Base-by-base conservation (phyloP, 345 rosid genomes). In the Euphorbia pulcherrima region DNA sequence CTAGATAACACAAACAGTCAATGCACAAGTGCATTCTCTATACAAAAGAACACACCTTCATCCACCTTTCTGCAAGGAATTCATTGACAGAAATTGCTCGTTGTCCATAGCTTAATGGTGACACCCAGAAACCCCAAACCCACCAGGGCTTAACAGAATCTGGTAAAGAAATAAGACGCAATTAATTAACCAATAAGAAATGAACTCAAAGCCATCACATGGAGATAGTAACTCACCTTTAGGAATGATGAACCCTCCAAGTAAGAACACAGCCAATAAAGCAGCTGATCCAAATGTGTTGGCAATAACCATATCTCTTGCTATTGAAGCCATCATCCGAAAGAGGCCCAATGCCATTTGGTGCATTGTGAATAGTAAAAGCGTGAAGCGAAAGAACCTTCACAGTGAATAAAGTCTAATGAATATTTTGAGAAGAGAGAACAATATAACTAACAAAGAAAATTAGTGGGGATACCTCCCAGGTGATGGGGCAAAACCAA, bases 311-410 rank as follows among this genome's bases (percentile, higher is more conserved):
- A 84, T 84, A 72, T 92, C 98, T 70, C 98, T 81, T 59, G 97
- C 90, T 67, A 92, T 14, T 54, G 88, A 46, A 77, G 88, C 98
- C 88, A 90, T 68, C 85, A 75, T 82, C 62, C 96, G 84, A 62
- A 92, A 92, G 64, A 90, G 85, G 58, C 93, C 97, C 29, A 92
- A 75, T 54, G 97, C 96, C 97, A 90, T 90, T 84, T 92, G 97
- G 82, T 92, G 98, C 55, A 90, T 59, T 39, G 84, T 74, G 77
- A 92, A 87, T 20, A 86, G 88, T 51, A 92, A 59, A 67, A 92
- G 64, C 96, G 88, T 81, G 71, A 75, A 87, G 20, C 98, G 89
- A 77, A 92, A 90, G 79, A 88, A 90, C 77, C 98, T 90, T 82
- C 51, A 71, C 48, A 75, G 46, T 40, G 66, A 1, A 62, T 30